Conservation (phyloP, 164 flowering plant species). For the Magnolia sinica region DNA sequence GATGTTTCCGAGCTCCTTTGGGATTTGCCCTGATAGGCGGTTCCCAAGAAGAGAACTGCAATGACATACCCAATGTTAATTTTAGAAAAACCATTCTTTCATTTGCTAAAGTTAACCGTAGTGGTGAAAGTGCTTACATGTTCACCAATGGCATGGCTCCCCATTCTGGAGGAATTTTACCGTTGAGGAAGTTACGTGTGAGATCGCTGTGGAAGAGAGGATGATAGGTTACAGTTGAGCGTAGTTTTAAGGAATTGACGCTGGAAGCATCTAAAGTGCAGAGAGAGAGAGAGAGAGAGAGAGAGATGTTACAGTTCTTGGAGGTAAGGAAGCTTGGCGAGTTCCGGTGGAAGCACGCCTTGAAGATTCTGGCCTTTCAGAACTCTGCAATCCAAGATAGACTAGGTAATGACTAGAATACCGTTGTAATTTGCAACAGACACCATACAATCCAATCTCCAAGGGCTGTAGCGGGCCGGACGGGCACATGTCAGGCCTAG, state of each 20-base stretch:
- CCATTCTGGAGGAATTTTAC: constrained; percentile 74
- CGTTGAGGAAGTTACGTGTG: constrained; percentile 60
- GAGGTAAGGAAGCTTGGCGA: constrained; percentile 59
- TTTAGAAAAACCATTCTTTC: background rate
- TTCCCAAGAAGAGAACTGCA: constrained; percentile 56
- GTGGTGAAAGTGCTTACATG: constrained; percentile 35
- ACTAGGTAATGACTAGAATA: no score
- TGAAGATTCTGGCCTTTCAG: constrained; percentile 39
- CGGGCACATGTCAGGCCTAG: no score
- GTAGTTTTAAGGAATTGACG: background rate
- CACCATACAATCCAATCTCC: background rate
- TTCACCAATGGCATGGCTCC: constrained; percentile 39
- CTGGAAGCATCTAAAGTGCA: background rate
- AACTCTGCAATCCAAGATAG: constrained; percentile 36
- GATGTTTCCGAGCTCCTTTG: constrained; percentile 27
- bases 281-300: background rate
- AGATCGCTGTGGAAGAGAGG: constrained; percentile 50
- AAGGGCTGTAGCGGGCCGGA: background rate
- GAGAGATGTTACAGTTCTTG: constrained; percentile 1
- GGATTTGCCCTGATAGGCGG: constrained; percentile 25
- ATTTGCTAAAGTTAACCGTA: background rate
- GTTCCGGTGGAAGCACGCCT: constrained; percentile 61
- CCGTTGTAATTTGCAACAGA: background rate
- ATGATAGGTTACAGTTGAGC: background rate
- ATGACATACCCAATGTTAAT: background rate